Evolutionary conservation across 176 grass and related monocot species (phyloP), one percentile per base, ranked within the genome.

Genomic region (Poa pratensis): DNA sequence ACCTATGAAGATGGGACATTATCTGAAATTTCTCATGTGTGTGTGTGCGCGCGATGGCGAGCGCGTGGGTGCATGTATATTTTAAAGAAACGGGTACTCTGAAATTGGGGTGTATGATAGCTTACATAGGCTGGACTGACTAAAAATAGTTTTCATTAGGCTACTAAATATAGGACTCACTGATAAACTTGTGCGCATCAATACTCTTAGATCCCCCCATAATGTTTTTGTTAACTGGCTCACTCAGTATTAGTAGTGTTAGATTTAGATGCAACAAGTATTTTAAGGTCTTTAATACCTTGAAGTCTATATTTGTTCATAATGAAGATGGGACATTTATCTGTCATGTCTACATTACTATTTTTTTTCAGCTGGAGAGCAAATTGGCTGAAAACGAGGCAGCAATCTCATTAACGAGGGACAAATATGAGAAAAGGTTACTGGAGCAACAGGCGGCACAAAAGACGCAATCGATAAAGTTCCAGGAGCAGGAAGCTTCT

Each of bases 341-440:
- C 76, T 91, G 24, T 80, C 62, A 62, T 76, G 23, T 87, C 51
- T 66, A 54, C 54, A 76, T 22, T 84, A 27, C 62, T 81, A 63
- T 2, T 50, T 50, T 85, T 85, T 23, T 92, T 82, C 88, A 99
- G 97, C 92, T 94, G 86, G 87, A 96, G 76, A 48, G 28, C 34
- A 94, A 96, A 87, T 88, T 96, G 75, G 71, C 78, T 79, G 86
- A 89, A 90, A 94, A 92, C 83, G 97, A 99, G 84, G 85, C 83
- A 81, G 82, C 83, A 24, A 84, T 90, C 46, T 88, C 90, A 62
- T 92, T 43, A 48, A 80, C 94, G 87, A 93, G 84, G 82, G 84
- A 92, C 58, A 96, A 84, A 46, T 99, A 88, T 57, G 94, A 96
- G 73, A 90, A 86, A 80, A 92, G 80, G 39, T 79, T 99, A 74